Evolutionary conservation across 257 asterid species (phyloP).

Genomic region (Vinca minor): DNA sequence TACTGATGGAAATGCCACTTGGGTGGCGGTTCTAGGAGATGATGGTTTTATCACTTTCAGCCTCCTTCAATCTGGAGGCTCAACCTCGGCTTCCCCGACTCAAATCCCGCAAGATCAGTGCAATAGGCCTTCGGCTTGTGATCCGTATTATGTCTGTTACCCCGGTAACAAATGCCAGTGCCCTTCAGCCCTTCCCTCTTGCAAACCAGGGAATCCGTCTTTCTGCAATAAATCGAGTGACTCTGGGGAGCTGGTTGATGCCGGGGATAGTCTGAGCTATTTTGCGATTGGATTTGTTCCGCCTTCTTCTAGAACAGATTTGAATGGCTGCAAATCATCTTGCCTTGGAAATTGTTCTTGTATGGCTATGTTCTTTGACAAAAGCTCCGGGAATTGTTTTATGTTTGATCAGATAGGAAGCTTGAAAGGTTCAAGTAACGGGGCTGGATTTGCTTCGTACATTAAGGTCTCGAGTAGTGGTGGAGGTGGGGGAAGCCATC

Average conservation of each 20-base stretch:
- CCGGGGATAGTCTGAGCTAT: constrained; percentile 53
- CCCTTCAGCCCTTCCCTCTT: constrained; percentile 52
- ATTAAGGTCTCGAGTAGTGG: constrained; percentile 39
- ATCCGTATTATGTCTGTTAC: constrained; percentile 49
- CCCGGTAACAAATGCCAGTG: constrained; percentile 66
- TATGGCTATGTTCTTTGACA: constrained; percentile 59
- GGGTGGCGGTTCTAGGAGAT: constrained; percentile 58
- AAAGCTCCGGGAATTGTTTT: constrained; percentile 54
- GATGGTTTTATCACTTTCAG: constrained; percentile 56
- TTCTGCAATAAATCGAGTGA: constrained; percentile 32
- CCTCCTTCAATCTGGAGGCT: constrained; percentile 36
- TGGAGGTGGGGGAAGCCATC: constrained; percentile 13
- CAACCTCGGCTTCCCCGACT: constrained; percentile 28
- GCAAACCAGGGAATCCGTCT: constrained; percentile 37
- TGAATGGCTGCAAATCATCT: constrained; percentile 59
- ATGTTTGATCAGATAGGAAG: constrained; percentile 63
- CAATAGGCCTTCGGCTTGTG: constrained; percentile 73
- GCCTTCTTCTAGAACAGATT: constrained; percentile 45
- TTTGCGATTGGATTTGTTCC: constrained; percentile 47
- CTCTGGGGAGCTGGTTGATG: constrained; percentile 44
- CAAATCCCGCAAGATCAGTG: constrained; percentile 68
- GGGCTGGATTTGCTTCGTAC: constrained; percentile 29
- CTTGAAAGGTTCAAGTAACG: constrained; percentile 30
- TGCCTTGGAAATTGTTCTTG: constrained; percentile 71
- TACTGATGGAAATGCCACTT: constrained; percentile 38